A percentile compares a stretch with the other conserved stretches of the same genome.
Evolutionary conservation across 1,139 yeast species (phyloP).

Genomic region (Yamadazyma triangularis): DNA sequence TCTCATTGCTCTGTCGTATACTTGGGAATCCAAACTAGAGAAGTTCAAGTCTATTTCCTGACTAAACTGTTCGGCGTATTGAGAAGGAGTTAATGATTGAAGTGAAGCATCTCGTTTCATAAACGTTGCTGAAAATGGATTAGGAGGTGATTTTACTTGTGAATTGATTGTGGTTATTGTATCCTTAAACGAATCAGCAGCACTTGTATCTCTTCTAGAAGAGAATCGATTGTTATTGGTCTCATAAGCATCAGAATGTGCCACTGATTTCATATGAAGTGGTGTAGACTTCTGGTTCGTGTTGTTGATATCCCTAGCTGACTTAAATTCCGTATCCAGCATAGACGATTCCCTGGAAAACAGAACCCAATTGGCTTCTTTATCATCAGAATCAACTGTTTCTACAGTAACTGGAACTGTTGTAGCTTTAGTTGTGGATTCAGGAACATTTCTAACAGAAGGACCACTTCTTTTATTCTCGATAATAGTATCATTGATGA

Average conservation of each 20-base stretch:
- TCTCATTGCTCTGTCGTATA: too few relatives aligned
- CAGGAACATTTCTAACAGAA: conserved; percentile 44
- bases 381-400: conserved; percentile 28
- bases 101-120: conserved; percentile 14
- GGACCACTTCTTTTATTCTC: conserved; percentile 15
- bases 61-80: conserved; percentile 27
- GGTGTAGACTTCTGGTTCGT: conserved; percentile 28
- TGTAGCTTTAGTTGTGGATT: conserved; percentile 30
- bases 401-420: conserved; percentile 75
- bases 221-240: conserved; percentile 17
- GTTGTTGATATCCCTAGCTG: conserved; percentile 11
- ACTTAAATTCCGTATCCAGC: not conserved
- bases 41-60: conserved; percentile 23
- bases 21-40: conserved; percentile 7
- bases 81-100: conserved; percentile 28
- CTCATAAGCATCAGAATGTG: conserved; percentile 5
- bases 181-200: conserved; percentile 13
- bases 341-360: conserved; percentile 12
- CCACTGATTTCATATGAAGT: conserved; percentile 1
- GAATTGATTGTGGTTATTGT: conserved; percentile 11
- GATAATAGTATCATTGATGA: conserved; percentile 2
- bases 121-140: conserved; percentile 2
- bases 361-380: conserved; percentile 37
- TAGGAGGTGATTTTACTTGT: conserved; percentile 4
- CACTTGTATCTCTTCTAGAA: conserved; percentile 10